Evolutionary conservation across 2,329 filamentous ascomycete species (phyloP), one percentile per base, ranked within the genome.

Genomic region (Dactylella cylindrospora): DNA sequence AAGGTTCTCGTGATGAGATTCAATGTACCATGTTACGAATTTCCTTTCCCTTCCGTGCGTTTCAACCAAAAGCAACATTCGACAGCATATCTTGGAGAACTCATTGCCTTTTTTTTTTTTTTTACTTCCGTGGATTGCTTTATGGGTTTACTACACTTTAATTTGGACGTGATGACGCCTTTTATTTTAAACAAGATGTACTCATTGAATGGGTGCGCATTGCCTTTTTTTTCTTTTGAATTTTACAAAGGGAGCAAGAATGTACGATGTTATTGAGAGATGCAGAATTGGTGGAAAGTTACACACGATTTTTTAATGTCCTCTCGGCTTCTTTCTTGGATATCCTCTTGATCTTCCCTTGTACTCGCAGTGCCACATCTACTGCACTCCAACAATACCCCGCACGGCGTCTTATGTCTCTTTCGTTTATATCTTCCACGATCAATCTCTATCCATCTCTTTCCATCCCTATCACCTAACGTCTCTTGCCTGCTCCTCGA

Each of bases 271-370:
- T 41, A 28, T 35, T 29, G 43, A 39, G 44, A 38, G 35, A 15
- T 4, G 6, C 28, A 33, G 23, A 39, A 40, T 51, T 33, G 54
- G 32, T 60, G 54, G 45, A 39, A 43, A 51, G 26, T 36, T 52
- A 41, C 47, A 61, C 53, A 53, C 38, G 55, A 52, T 51, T 61
- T 51, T 61, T 61, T 61, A 61, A 61, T 61, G 47, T 47, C 41
- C 32, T 51, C 45, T 51, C 15, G 26, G 15, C 23, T 53, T 33
- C 31, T 32, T 46, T 29, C 8, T 17, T 41, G 19, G 38, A 43
- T 52, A 41, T 38, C 33, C 13, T 45, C 28, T 31, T 44, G 40
- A 47, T 20, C 19, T 36, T 40, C 25, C 38, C 29, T 10, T 33
- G 19, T 20, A 28, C 23, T 15, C 10, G 22, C 33, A 29, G n/a